phyloP scores from a whole-genome alignment of 1,284 basidiomycete species.

The Heterobasidion annosum region DNA sequence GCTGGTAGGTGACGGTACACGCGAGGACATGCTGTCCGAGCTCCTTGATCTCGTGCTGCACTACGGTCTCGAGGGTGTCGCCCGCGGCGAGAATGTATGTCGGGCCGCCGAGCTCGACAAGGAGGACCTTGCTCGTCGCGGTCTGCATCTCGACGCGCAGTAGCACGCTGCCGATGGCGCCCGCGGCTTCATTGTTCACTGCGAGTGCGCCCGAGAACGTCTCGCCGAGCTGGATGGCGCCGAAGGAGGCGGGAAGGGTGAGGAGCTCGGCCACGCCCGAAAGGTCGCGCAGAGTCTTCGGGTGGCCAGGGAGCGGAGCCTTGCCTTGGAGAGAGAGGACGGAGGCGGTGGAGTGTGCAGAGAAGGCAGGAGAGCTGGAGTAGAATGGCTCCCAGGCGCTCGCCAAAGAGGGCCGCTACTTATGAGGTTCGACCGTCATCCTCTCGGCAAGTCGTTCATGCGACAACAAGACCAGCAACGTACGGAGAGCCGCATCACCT shows the following conservation, averaged over 20 bases:
- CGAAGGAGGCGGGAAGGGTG: slow-evolving; percentile 69
- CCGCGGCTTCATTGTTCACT: slow-evolving; percentile 66
- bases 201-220: slow-evolving; percentile 73
- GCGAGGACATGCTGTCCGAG: slow-evolving; percentile 75
- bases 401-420: slow-evolving; percentile 64
- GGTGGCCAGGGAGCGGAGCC: slow-evolving; percentile 57
- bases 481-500: slow-evolving; percentile 78
- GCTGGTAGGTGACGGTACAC: slow-evolving; percentile 64
- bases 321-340: slow-evolving; percentile 70
- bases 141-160: slow-evolving; percentile 75
- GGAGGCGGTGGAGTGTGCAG: slow-evolving; percentile 48
- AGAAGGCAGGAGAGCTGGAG: slow-evolving; percentile 62
- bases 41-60: slow-evolving; percentile 77
- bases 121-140: slow-evolving; percentile 46
- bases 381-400: slow-evolving; percentile 78
- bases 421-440: slow-evolving; percentile 5
- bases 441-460: not conserved
- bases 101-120: slow-evolving; percentile 56
- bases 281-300: slow-evolving; percentile 73
- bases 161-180: slow-evolving; percentile 48
- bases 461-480: slow-evolving; percentile 22
- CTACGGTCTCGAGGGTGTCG: slow-evolving; percentile 55
- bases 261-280: slow-evolving; percentile 64
- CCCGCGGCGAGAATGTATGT: slow-evolving; percentile 36
- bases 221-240: slow-evolving; percentile 73